Conservation (phyloP, 2,329 filamentous ascomycete genomes). For the Exophiala xenobiotica region DNA sequence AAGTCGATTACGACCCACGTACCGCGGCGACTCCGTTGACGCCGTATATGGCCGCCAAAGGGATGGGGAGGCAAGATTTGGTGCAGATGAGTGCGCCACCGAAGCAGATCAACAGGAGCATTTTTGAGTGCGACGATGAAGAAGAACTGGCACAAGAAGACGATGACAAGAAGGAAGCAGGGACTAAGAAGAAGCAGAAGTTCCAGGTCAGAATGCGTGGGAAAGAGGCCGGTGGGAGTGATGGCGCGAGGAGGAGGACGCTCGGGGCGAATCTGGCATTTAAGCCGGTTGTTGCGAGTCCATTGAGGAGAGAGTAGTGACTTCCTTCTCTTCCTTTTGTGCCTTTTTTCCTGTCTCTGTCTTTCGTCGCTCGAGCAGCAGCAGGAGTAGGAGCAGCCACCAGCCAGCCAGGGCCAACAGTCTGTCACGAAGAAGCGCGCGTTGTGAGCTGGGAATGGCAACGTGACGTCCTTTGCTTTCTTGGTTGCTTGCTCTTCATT, state of each 20-base stretch:
- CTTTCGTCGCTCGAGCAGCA: too few relatives aligned
- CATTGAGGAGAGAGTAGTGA: constrained; percentile 47
- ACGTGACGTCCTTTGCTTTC: too few relatives aligned
- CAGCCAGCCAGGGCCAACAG: too few relatives aligned
- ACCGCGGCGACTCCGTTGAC: constrained; percentile 29
- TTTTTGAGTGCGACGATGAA: constrained; percentile 43
- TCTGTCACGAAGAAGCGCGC: too few relatives aligned
- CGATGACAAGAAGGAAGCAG: constrained; percentile 9
- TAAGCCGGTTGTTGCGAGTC: constrained; percentile 72
- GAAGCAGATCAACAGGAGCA: constrained; percentile 47
- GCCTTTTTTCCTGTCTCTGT: neutral
- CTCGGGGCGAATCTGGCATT: constrained; percentile 56
- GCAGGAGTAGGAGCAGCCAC: too few relatives aligned
- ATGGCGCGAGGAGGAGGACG: constrained; percentile 66
- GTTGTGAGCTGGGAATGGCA: too few relatives aligned
- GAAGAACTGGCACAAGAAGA: too few relatives aligned
- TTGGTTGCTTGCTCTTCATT: too few relatives aligned
- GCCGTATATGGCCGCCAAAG: constrained; percentile 46
- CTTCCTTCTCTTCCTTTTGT: neutral
- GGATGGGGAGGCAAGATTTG: constrained; percentile 30
- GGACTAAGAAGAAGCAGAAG: constrained; percentile 15
- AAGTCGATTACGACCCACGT: constrained; percentile 31
- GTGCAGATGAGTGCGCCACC: constrained; percentile 56
- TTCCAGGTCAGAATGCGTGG: constrained; percentile 28
- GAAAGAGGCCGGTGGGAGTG: constrained; percentile 17